These are phyloP conservation scores for Cytospora piceae DNA, from an alignment of 2,329 filamentous ascomycete genomes.

Conservation along the genomic window DNA sequence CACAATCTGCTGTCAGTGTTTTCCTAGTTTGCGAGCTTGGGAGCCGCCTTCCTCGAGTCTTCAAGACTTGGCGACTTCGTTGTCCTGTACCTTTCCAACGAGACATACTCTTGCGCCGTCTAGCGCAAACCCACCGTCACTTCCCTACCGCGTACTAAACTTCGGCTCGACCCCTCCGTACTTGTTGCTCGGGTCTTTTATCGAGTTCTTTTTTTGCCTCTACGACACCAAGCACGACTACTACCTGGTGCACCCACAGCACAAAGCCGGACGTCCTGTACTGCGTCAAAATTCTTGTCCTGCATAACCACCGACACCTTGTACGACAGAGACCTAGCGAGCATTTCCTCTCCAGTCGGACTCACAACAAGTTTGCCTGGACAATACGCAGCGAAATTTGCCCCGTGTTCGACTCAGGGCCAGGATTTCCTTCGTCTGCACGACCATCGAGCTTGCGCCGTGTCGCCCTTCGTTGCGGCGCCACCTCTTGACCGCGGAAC, in stretches of 20 bases:
- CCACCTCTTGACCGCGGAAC: constrained; percentile 19
- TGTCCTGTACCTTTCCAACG: constrained; percentile 29
- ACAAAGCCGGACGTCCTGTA: constrained; percentile 22
- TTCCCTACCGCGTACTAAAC: constrained; percentile 27
- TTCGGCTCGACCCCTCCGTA: constrained; percentile 25
- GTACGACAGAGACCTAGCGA: constrained; percentile 26
- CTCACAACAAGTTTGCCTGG: constrained; percentile 16
- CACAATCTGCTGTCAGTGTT: constrained; percentile 33
- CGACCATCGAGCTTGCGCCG: constrained; percentile 26
- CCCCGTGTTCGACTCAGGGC: constrained; percentile 22
- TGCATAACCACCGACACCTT: constrained; percentile 23
- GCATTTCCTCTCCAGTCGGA: constrained; percentile 13
- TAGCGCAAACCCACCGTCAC: constrained; percentile 27
- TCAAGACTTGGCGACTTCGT: constrained; percentile 35
- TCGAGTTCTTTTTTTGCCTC: constrained; percentile 27
- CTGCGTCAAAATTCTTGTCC: constrained; percentile 26
- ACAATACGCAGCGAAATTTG: constrained; percentile 24
- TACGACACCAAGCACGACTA: constrained; percentile 29
- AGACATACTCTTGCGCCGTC: constrained; percentile 28
- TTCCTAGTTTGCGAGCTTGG: constrained; percentile 32
- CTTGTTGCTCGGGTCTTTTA: constrained; percentile 9
- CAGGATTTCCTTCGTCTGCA: constrained; percentile 26
- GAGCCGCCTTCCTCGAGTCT: constrained; percentile 29
- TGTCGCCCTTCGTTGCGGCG: constrained; percentile 22
- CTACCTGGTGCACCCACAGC: constrained; percentile 27